Evolutionary conservation across 352 stramenopile genomes (phyloP), one percentile per base, ranked within the genome.

Genomic region (Halophytophthora batemanensis): DNA sequence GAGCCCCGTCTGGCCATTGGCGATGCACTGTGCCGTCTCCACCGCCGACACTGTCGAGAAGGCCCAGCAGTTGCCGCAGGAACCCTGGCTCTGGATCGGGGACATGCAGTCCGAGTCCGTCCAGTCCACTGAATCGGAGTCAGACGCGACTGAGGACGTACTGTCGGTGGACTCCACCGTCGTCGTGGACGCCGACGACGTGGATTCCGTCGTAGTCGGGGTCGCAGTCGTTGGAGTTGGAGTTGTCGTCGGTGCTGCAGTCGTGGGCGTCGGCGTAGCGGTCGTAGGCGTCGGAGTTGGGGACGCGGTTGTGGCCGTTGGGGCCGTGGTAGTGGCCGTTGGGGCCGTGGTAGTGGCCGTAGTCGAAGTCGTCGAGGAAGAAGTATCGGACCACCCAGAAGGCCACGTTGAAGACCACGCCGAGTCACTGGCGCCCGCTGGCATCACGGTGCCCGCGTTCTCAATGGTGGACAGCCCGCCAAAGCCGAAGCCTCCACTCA

Each of bases 1-100:
- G 13, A 97, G 64, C 12, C 59, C 69, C 11, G 52, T 64, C 29
- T 86, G 79, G 4, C 76, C 90, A 19, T 64, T 74, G 2, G 65
- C 50, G 34, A 98, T 87, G 39, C 87, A 96, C 64, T 96, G 80
- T 0, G 86, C 90, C 10, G 89, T 90, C 66, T 99, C 95, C 11
- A 98, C 66, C 1, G 81, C 89, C 6, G 95, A 86, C 1, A 96
- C 87, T 0, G 93, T 93, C 13, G 94, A 96, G 74, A 99, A 99
- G 6, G 95, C 89, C 96, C 96, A 99, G 73, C 97, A 99, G 1
- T 89, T 97, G 39, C 97, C 96, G 67, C 97, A 99, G 8, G 81
- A 59, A 0, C 93, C 96, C 65, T 99, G 97, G 61, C 98, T 97
- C 63, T 98, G 98, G 25, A 99, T 61, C 0, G 53, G 50, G 12